These are phyloP conservation scores for Ilyonectria destructans DNA, from an alignment of 2,329 filamentous ascomycete genomes.

Conservation along the genomic window DNA sequence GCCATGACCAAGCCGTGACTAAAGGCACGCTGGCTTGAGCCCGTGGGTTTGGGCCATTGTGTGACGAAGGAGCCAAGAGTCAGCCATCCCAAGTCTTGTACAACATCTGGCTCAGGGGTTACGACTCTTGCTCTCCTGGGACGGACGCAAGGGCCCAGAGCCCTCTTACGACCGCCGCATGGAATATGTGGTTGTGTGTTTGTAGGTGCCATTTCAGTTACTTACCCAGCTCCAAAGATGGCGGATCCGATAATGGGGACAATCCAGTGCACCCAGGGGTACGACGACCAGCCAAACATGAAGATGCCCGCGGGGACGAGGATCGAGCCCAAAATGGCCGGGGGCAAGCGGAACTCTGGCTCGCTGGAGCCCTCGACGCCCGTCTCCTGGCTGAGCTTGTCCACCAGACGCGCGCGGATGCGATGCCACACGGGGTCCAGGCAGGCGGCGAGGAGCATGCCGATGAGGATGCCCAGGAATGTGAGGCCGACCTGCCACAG, in stretches of 20 bases:
- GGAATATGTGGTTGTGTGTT: slow-evolving; percentile 19
- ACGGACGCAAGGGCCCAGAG: no score
- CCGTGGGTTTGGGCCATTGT: slow-evolving; percentile 35
- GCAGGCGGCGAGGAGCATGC: slow-evolving; percentile 76
- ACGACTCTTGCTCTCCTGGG: neutral
- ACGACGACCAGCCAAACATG: slow-evolving; percentile 91
- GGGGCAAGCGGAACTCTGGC: slow-evolving; percentile 89
- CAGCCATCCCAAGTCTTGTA: slow-evolving; percentile 7
- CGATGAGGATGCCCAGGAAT: slow-evolving; percentile 81
- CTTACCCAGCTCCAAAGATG: slow-evolving; percentile 81
- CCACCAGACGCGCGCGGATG: slow-evolving; percentile 72
- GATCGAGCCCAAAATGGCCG: slow-evolving; percentile 81
- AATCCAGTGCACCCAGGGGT: slow-evolving; percentile 82
- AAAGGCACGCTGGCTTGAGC: slow-evolving; percentile 37
- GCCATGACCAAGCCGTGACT: slow-evolving; percentile 55
- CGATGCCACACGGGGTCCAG: slow-evolving; percentile 78
- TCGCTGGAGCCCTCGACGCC: slow-evolving; percentile 75
- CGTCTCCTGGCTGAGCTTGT: slow-evolving; percentile 66
- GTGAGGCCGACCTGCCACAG: slow-evolving; percentile 86
- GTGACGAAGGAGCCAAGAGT: slow-evolving; percentile 22
- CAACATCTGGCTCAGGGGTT: slow-evolving; percentile 18
- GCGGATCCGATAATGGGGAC: slow-evolving; percentile 81
- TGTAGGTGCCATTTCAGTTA: slow-evolving; percentile 39
- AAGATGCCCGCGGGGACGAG: slow-evolving; percentile 88
- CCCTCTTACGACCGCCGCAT: slow-evolving; percentile 2